Percentiles rank a stretch among this genome's conserved stretches.
Conservation (phyloP, 768 basidiomycete genomes). For the Mycena venus region DNA sequence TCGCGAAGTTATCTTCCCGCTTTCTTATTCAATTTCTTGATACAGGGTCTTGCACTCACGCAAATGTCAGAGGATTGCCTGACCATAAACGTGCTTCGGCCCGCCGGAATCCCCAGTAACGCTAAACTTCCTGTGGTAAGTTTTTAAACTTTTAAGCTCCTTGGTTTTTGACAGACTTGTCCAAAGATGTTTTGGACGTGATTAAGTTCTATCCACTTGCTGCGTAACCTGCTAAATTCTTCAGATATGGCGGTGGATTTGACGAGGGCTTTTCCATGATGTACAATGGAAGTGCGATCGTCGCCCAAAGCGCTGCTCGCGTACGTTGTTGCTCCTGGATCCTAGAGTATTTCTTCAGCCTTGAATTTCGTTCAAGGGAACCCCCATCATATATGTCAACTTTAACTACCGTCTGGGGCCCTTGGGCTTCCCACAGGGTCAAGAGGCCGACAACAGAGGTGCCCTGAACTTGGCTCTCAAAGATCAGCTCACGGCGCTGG, state of each 20-base stretch:
- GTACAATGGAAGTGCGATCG: constrained; percentile 44
- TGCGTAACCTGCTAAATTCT: not conserved
- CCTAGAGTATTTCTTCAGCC: no score
- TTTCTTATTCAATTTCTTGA: not conserved
- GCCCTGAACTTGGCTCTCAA: constrained; percentile 56
- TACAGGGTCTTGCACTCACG: constrained; percentile 35
- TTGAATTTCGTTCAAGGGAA: no score
- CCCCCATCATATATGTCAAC: constrained; percentile 61
- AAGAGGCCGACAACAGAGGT: constrained; percentile 49
- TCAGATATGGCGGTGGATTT: constrained; percentile 42
- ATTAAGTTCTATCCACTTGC: not conserved
- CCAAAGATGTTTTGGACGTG: constrained; percentile 33
- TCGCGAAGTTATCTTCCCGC: not conserved
- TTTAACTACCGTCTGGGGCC: constrained; percentile 64
- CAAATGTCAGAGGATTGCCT: constrained; percentile 70
- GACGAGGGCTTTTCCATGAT: constrained; percentile 30
- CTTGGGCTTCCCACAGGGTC: constrained; percentile 60
- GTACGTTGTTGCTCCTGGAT: constrained; percentile 25
- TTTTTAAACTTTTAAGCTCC: not conserved
- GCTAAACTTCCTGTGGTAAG: constrained; percentile 49
- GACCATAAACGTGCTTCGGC: constrained; percentile 70
- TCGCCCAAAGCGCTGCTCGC: constrained; percentile 39
- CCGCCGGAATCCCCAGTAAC: constrained; percentile 47
- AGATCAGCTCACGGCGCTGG: constrained; percentile 55
- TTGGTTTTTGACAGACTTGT: not conserved